These are phyloP conservation scores for Leptodermis oblonga DNA, from an alignment of 257 asterid genomes.

Conservation along the genomic window DNA sequence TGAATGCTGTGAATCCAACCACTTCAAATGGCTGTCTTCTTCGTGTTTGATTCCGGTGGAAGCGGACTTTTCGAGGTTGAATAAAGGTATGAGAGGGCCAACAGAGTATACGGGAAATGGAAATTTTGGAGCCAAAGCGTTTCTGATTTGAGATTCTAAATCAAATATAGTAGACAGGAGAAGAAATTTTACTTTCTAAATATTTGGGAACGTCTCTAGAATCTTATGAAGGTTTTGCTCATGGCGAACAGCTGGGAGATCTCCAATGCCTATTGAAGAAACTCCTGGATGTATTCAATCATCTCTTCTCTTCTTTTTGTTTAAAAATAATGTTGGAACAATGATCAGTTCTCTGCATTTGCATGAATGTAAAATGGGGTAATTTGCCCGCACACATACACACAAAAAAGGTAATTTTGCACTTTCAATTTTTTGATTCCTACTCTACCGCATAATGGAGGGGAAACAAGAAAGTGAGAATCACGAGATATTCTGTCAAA, in stretches of 20 bases:
- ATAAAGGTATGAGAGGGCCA: conserved; percentile 62
- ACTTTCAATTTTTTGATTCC: no score
- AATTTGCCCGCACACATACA: no score
- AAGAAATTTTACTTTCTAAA: conserved; percentile 37
- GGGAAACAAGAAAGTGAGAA: no score
- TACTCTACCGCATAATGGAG: no score
- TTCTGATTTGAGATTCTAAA: conserved; percentile 26
- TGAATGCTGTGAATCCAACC: conserved; percentile 56
- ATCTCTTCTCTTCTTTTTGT: conserved; percentile 46
- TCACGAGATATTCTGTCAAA: no score
- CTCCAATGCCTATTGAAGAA: conserved; percentile 39
- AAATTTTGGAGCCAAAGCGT: conserved; percentile 40
- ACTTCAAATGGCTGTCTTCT: conserved; percentile 27
- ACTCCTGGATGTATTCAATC: conserved; percentile 44
- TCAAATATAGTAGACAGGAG: conserved; percentile 36
- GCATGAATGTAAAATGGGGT: no score
- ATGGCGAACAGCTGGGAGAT: conserved; percentile 40
- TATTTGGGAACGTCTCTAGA: conserved; percentile 20
- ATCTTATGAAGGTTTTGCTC: conserved; percentile 25
- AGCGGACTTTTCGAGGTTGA: conserved; percentile 19
- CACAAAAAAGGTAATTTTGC: no score
- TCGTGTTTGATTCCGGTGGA: conserved; percentile 13
- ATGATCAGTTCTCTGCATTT: no score
- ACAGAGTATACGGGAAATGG: conserved; percentile 46
- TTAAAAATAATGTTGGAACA: no score